Evolutionary conservation across 2,329 filamentous ascomycete genomes (phyloP), one percentile per base, ranked within the genome.

Genomic region (Lomentospora prolificans): DNA sequence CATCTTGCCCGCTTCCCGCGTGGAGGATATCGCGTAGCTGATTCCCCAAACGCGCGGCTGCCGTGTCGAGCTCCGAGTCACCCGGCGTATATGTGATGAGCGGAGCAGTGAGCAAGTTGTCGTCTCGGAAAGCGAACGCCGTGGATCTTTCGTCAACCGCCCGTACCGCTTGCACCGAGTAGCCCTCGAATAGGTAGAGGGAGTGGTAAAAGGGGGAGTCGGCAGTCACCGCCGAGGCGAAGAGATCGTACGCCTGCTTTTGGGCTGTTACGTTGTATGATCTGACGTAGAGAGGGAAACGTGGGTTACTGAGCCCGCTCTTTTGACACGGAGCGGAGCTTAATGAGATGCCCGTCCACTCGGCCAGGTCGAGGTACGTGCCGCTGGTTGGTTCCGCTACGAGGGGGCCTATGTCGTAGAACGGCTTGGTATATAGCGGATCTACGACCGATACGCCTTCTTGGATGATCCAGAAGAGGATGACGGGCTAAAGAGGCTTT

Each of bases 151-250:
- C 60, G 50, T 64, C 58, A 39, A 75, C 61, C 0, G 63, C 65
- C 54, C 70, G 62, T 2, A 81, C 71, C 1, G 72, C 78, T 22
- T 72, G 64, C 6, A 63, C 65, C 1, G 77, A 71, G 64, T 82
- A 82, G 3, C 75, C 75, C 61, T 83, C 79, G 55, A 82, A 77
- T 72, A 81, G 75, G 65, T 81, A 76, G 48, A 80, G 66, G 17
- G 67, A 66, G 61, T 58, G 55, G 22, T 57, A 55, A 44, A 69
- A 70, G 25, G 61, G 64, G 30, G 63, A 61, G 12, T 58, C 50
- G 33, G 57, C 22, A 31, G n/a, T 17, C 14, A 31, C 50, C 24
- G 22, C 17, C 60, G 64, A 36, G 62, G 59, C 62, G 62, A 71
- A 74, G 14, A 64, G 56, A n/a, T 68, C 62, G 60, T 69, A 72